phyloP scores from a whole-genome alignment of 805 yeast genomes.

The Candida gorgasii region DNA sequence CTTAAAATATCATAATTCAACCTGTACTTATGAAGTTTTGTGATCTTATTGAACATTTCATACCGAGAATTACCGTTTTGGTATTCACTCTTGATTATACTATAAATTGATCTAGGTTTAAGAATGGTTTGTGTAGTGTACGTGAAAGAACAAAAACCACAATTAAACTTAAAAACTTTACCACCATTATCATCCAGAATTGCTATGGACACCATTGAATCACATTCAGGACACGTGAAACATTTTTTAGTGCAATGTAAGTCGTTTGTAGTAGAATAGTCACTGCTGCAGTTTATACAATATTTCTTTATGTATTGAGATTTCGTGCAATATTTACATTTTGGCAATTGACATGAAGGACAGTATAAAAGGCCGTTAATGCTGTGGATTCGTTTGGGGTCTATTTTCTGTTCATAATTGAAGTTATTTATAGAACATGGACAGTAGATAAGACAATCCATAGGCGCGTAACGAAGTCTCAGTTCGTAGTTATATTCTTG shows the following conservation, averaged over 20 bases:
- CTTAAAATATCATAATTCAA: conserved; percentile 10
- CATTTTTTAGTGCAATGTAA: conserved; percentile 37
- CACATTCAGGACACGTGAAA: conserved; percentile 40
- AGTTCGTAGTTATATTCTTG: no score
- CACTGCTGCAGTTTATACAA: conserved; percentile 39
- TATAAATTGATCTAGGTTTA: conserved; percentile 41
- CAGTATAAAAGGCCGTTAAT: conserved; percentile 32
- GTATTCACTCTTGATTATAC: conserved; percentile 20
- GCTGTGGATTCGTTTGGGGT: conserved; percentile 1
- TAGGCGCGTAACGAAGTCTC: neutral
- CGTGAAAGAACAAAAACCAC: conserved; percentile 35
- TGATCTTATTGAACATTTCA: conserved; percentile 1
- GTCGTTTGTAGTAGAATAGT: conserved; percentile 26
- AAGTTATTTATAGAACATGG: neutral
- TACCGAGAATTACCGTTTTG: neutral
- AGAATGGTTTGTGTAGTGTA: conserved; percentile 37
- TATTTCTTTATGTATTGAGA: conserved; percentile 29
- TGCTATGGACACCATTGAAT: conserved; percentile 25
- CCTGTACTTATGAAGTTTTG: conserved; percentile 5
- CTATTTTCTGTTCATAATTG: neutral
- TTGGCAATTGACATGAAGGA: conserved; percentile 34
- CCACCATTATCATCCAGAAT: conserved; percentile 22
- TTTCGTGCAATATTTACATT: conserved; percentile 28
- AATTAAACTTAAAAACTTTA: conserved; percentile 40
- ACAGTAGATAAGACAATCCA: conserved; percentile 6